A percentile compares a stretch with the other conserved stretches of the same genome.
phyloP scores from a whole-genome alignment of 768 basidiomycete species.

The Udeniomyces megalosporus region DNA sequence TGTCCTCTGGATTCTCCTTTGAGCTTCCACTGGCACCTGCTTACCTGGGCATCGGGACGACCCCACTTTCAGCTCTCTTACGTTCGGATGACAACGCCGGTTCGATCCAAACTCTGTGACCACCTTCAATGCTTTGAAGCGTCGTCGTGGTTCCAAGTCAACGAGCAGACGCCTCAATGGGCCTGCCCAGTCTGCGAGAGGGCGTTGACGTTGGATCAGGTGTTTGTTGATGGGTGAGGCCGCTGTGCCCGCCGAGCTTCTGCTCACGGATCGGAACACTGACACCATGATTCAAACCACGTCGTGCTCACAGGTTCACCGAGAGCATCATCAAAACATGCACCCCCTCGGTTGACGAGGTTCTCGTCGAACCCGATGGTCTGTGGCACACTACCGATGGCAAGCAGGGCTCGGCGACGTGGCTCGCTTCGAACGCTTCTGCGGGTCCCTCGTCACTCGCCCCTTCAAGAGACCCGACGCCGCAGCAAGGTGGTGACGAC shows the following conservation, averaged over 20 bases:
- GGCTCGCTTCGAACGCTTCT: conserved; percentile 36
- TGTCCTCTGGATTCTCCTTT: conserved; percentile 24
- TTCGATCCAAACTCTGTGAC: conserved; percentile 70
- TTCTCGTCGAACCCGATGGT: conserved; percentile 82
- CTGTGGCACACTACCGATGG: conserved; percentile 90
- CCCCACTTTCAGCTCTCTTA: conserved; percentile 53
- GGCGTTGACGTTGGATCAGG: conserved; percentile 54
- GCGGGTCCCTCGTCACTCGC: background rate
- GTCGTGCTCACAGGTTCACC: conserved; percentile 51
- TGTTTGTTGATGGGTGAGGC: conserved; percentile 78
- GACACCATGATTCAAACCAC: background rate
- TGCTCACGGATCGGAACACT: background rate
- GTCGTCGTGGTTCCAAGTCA: conserved; percentile 78
- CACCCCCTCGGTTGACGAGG: conserved; percentile 69
- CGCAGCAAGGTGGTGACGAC: background rate
- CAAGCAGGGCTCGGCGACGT: conserved; percentile 57
- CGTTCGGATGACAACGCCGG: conserved; percentile 64
- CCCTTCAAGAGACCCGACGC: background rate
- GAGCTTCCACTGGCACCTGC: background rate
- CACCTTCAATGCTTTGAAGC: conserved; percentile 96
- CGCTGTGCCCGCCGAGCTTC: background rate
- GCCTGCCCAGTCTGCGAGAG: conserved; percentile 85
- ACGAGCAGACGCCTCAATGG: conserved; percentile 94
- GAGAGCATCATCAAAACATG: conserved; percentile 64
- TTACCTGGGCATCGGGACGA: too few relatives aligned